Conservation (phyloP, 768 basidiomycete genomes). For the Auricularia cornea region DNA sequence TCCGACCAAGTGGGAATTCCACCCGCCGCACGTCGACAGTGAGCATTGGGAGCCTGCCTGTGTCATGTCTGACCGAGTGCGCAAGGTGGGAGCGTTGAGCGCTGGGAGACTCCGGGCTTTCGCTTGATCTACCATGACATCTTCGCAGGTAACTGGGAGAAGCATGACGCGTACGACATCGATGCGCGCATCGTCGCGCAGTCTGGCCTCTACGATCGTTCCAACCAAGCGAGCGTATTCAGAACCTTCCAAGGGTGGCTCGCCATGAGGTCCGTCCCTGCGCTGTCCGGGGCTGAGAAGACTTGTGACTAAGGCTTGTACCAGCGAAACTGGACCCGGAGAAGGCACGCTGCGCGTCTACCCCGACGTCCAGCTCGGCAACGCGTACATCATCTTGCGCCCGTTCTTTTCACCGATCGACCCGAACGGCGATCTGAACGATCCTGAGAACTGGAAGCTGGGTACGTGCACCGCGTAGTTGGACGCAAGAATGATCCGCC, state of each 20-base stretch:
- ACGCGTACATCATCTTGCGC: constrained; percentile 63
- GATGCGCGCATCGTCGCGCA: constrained; percentile 50
- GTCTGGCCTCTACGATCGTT: constrained; percentile 50
- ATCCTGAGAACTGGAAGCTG: constrained; percentile 47
- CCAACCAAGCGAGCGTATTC: constrained; percentile 21
- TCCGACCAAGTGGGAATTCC: constrained; percentile 40
- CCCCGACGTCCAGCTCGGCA: constrained; percentile 56
- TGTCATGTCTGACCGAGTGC: constrained; percentile 22
- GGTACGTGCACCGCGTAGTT: constrained; percentile 26
- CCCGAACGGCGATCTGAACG: constrained; percentile 31
- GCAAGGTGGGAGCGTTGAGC: constrained; percentile 63
- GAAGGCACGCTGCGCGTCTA: constrained; percentile 65
- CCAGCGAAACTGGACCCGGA: constrained; percentile 57
- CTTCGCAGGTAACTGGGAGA: constrained; percentile 50
- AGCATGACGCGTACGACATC: constrained; percentile 61
- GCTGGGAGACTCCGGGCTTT: constrained; percentile 59
- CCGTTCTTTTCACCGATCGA: constrained; percentile 62
- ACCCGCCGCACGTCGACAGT: constrained; percentile 48
- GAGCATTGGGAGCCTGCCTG: neutral
- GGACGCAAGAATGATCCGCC: neutral
- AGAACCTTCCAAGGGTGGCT: constrained; percentile 67
- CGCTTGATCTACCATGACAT: constrained; percentile 44
- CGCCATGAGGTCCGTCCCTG: constrained; percentile 53
- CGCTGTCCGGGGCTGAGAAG: neutral
- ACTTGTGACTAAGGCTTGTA: constrained; percentile 4